Evolutionary conservation across 2,329 filamentous ascomycete genomes (phyloP).

Genomic region (Penicillium sp.): DNA sequence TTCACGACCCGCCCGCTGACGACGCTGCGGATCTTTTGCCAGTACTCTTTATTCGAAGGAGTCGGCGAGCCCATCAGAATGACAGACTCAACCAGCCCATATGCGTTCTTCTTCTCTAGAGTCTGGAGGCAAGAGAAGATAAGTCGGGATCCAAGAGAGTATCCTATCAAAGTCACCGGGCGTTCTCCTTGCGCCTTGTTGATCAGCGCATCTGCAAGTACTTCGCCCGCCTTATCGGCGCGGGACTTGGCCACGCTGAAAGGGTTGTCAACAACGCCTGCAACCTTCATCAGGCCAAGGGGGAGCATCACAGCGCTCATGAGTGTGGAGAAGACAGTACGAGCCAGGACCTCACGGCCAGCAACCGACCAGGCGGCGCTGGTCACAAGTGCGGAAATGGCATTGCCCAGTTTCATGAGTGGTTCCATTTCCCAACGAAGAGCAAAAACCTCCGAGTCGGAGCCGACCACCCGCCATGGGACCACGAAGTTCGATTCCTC

Average conservation of each 20-base stretch:
- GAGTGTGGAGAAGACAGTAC: slow-evolving; percentile 68
- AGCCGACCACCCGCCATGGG: slow-evolving; percentile 76
- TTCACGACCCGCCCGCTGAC: slow-evolving; percentile 84
- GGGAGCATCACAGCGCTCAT: slow-evolving; percentile 69
- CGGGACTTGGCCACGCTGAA: slow-evolving; percentile 75
- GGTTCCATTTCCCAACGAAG: slow-evolving; percentile 81
- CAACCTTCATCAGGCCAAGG: slow-evolving; percentile 65
- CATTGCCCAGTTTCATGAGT: slow-evolving; percentile 73
- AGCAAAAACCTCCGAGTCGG: slow-evolving; percentile 75
- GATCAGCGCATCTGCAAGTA: slow-evolving; percentile 79
- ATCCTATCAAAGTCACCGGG: slow-evolving; percentile 77
- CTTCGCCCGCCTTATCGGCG: slow-evolving; percentile 75
- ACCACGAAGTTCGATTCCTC: slow-evolving; percentile 70
- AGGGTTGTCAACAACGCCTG: slow-evolving; percentile 74
- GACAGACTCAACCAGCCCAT: slow-evolving; percentile 80
- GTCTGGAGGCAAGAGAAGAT: slow-evolving; percentile 79
- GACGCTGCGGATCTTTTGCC: slow-evolving; percentile 74
- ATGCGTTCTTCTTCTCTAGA: slow-evolving; percentile 75
- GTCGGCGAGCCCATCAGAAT: slow-evolving; percentile 81
- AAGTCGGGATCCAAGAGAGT: slow-evolving; percentile 76
- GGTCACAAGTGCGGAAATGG: slow-evolving; percentile 74
- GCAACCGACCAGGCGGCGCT: slow-evolving; percentile 77
- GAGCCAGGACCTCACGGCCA: slow-evolving; percentile 72
- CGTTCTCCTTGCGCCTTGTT: slow-evolving; percentile 81
- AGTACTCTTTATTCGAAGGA: slow-evolving; percentile 70